Percentiles rank a stretch among this genome's conserved stretches.
These are phyloP conservation scores for Centella asiatica DNA, from an alignment of 129 eudicot genomes.

Conservation along the genomic window DNA sequence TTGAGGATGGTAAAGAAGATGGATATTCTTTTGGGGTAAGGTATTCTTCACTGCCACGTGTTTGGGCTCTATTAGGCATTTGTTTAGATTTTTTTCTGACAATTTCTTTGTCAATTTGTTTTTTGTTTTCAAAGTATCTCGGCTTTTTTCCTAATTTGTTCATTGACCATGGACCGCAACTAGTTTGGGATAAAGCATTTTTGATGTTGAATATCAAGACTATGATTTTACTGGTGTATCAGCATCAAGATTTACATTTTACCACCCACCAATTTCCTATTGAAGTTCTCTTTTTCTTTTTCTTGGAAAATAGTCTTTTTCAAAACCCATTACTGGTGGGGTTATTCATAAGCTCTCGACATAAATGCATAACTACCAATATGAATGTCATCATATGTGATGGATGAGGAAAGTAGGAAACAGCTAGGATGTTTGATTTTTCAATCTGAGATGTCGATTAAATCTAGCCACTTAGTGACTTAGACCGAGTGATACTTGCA, in stretches of 20 bases:
- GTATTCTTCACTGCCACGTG: conserved; percentile 10
- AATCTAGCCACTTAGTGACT: background rate
- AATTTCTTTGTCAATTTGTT: too few relatives aligned
- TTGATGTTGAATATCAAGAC: too few relatives aligned
- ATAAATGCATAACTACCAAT: background rate
- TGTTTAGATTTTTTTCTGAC: background rate
- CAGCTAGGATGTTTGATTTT: background rate
- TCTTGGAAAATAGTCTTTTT: background rate
- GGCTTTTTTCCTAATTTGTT: too few relatives aligned
- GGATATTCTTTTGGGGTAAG: conserved; percentile 47
- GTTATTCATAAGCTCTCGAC: too few relatives aligned
- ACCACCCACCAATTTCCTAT: background rate
- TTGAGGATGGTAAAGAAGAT: conserved; percentile 52
- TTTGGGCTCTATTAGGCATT: background rate
- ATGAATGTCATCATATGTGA: background rate
- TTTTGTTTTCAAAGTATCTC: too few relatives aligned
- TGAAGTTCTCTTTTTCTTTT: background rate
- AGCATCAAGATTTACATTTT: background rate
- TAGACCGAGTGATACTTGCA: background rate
- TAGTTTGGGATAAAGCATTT: too few relatives aligned
- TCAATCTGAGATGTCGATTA: background rate
- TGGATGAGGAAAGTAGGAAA: conserved; percentile 1
- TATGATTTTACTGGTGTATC: too few relatives aligned
- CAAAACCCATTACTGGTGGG: too few relatives aligned
- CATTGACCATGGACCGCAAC: too few relatives aligned